phyloP scores from a whole-genome alignment of 176 grass and related monocot genomes.

The Oryza glumipatula region DNA sequence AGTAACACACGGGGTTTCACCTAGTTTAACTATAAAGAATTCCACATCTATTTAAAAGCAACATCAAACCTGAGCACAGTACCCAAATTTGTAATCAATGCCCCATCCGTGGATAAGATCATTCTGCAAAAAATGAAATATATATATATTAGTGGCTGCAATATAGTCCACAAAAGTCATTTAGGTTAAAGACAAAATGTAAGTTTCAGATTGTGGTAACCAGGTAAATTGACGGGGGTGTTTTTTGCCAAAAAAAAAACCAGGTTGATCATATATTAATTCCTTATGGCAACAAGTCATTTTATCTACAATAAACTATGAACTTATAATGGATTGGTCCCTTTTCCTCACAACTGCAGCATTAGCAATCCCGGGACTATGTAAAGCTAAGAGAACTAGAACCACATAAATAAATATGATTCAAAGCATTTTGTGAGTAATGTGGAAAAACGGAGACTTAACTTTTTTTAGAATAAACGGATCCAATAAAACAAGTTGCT shows the following conservation, averaged over 20 bases:
- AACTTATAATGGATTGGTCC: not conserved
- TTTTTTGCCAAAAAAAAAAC: not conserved
- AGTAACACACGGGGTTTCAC: too few species aligned
- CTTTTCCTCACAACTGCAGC: conserved; percentile 13
- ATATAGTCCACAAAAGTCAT: conserved; percentile 21
- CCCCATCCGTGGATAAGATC: conserved; percentile 93
- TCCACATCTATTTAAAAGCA: conserved; percentile 11
- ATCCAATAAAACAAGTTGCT: not conserved
- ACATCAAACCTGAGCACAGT: conserved; percentile 83
- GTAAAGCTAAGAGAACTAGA: not conserved
- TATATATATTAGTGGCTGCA: conserved; percentile 23
- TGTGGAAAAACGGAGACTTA: not conserved
- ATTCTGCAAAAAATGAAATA: conserved; percentile 54
- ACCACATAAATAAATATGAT: conserved; percentile 8
- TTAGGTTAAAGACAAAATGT: not conserved
- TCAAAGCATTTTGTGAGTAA: conserved; percentile 11
- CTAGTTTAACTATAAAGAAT: conserved; percentile 23
- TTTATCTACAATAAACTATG: conserved; percentile 6
- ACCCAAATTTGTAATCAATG: conserved; percentile 94
- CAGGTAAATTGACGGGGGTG: not conserved
- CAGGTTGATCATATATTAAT: conserved; percentile 18
- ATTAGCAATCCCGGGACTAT: not conserved
- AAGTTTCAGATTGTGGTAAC: conserved; percentile 6
- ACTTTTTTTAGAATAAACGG: not conserved
- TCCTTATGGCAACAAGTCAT: not conserved